A percentile compares a stretch with the other conserved stretches of the same genome.
phyloP scores from a whole-genome alignment of 2,329 filamentous ascomycete species.

The Botrytis deweyae region DNA sequence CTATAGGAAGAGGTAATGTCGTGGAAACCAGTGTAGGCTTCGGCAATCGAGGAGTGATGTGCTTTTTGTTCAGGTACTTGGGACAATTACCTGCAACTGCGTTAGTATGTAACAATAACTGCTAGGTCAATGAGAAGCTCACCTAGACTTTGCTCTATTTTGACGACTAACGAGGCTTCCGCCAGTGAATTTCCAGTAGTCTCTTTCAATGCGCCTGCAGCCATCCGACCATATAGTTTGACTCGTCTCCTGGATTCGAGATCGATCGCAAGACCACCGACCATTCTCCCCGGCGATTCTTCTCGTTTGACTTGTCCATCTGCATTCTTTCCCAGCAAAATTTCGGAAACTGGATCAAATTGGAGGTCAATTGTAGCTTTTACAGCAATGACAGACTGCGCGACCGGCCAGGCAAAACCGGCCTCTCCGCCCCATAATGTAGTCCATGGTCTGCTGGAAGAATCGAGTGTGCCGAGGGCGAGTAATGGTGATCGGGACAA shows the following conservation, averaged over 20 bases:
- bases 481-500: slow-evolving; percentile 64
- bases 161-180: slow-evolving; percentile 56
- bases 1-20: slow-evolving; percentile 40
- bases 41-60: slow-evolving; percentile 55
- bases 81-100: slow-evolving; percentile 67
- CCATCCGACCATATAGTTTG: slow-evolving; percentile 69
- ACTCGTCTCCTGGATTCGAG: slow-evolving; percentile 66
- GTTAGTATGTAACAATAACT: slow-evolving; percentile 9
- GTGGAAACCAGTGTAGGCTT: slow-evolving; percentile 52
- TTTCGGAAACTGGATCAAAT: slow-evolving; percentile 68
- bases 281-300: slow-evolving; percentile 46
- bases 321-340: slow-evolving; percentile 53
- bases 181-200: slow-evolving; percentile 30
- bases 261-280: slow-evolving; percentile 63
- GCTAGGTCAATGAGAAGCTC: slow-evolving; percentile 23
- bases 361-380: slow-evolving; percentile 57
- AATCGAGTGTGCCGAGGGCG: slow-evolving; percentile 70
- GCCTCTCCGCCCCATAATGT: slow-evolving; percentile 72
- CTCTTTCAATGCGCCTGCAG: slow-evolving; percentile 57
- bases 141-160: slow-evolving; percentile 67
- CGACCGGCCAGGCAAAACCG: slow-evolving; percentile 64
- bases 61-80: slow-evolving; percentile 80
- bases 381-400: slow-evolving; percentile 61
- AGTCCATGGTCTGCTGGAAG: slow-evolving; percentile 66
- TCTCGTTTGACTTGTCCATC: slow-evolving; percentile 42